Evolutionary conservation across 1,284 basidiomycete species (phyloP), one percentile per base, ranked within the genome.

Genomic region (Thecaphora thlaspeos): DNA sequence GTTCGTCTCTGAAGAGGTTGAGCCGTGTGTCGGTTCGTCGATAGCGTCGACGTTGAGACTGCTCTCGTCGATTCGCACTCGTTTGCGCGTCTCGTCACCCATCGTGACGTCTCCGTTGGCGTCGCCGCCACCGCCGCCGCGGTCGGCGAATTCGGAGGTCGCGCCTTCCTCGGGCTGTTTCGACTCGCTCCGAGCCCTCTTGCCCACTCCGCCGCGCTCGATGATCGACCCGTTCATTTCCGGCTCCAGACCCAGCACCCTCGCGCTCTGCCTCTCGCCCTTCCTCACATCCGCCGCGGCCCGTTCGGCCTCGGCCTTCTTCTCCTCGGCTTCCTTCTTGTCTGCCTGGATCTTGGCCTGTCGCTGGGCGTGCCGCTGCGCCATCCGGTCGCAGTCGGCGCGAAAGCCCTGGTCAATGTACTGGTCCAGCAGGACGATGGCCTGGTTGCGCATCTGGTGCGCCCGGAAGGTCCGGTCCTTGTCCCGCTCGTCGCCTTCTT

Each of bases 311-410:
- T 64, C 63, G 5, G 63, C 61, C 24, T 66, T 55, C 48, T 80
- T 82, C 68, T 81, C 82, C 51, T 81, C 80, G 19, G 84, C 83
- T 70, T 86, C 80, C 57, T 59, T 41, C 11, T 62, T 61, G 51
- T 73, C 66, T 21, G 53, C 47, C 12, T 26, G 24, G 2, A 49
- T 48, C 30, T 64, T 46, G 9, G 58, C 59, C 44, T 74, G 68
- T 18, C 90, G 80, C 77, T 87, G 85, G 56, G 84, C 80, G 79
- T 93, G 88, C 30, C 94, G 82, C 43, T 80, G 83, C 10, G 89
- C 88, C 88, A 94, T 94, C 51, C 88, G 83, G 77, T 89, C 87
- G 77, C 93, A 97, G 76, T 96, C 93, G 26, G 87, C 71, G 39
- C 82, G 82, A 78, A 96, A 89, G 43, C 85, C 83, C 0, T 85